Base-by-base conservation (phyloP, 1,284 basidiomycete species). In the Garcileccinum viscosum region DNA sequence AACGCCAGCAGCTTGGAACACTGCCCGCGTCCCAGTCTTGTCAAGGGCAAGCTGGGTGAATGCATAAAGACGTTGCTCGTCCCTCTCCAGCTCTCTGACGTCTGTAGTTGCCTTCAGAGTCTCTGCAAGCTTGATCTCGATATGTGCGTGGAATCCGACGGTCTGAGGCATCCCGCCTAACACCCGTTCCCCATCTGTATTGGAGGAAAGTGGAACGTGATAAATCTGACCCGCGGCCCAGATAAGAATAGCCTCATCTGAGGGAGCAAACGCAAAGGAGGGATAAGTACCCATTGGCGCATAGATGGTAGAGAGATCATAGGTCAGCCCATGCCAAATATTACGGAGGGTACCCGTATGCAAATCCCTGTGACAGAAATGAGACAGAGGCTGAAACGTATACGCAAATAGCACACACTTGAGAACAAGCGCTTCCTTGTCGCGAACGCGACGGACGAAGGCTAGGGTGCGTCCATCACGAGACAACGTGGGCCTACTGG, bases 211-310 rank as follows among this genome's bases (percentile, higher is more conserved):
- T 17, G 91, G 89, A 5, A 93, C 84, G 22, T 81, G 82, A 74
- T 88, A 87, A 27, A 93, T 90, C 70, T 91, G 87, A 12, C 91
- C 91, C 4, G 88, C 85, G 6, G 91, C 89, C 91, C 91, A 93
- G 67, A 93, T 89, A 70, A 93, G 83, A 67, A 93, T 81, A 1
- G 88, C 90, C 69, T 87, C 83, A 71, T 90, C 88, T 9, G 81
- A 79, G 0, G 90, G 68, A 67, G 69, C 66, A 77, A 92, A 93
- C 4, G 90, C 84, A 73, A 90, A 93, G 1, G 90, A 89, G 0
- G 92, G 91, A 72, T 93, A 93, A 32, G 91, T 91, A 22, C 91
- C 90, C 89, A 92, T 92, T 0, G 91, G 90, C 7, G 91, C 89
- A 14, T 87, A 91, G 62, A 91, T 83, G 6, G 79, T 78, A n/a